Evolutionary conservation across 1,139 yeast species (phyloP).

Genomic region (Saccharomyces hybrid): DNA sequence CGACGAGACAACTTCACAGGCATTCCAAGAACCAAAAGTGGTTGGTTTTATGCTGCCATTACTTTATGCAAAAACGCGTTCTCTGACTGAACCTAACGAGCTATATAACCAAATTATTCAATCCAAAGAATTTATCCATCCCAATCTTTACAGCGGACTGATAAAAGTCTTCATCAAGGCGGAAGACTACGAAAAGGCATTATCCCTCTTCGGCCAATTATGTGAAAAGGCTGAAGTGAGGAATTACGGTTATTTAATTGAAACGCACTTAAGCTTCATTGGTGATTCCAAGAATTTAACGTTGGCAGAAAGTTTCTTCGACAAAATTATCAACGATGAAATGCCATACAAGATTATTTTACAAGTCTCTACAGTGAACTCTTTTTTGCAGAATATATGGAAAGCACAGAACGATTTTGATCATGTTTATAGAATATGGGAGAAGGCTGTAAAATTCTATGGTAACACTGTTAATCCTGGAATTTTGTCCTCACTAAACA

Average conservation of each 20-base stretch:
- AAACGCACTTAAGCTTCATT: slow-evolving; percentile 69
- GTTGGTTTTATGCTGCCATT: slow-evolving; percentile 66
- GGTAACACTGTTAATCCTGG: slow-evolving; percentile 50
- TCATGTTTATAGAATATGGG: slow-evolving; percentile 32
- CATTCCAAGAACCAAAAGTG: slow-evolving; percentile 43
- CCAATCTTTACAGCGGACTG: slow-evolving; percentile 50
- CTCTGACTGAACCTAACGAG: slow-evolving; percentile 12
- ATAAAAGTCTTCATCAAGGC: slow-evolving; percentile 47
- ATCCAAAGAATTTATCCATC: slow-evolving; percentile 33
- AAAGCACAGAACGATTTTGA: slow-evolving; percentile 48
- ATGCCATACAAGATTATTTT: slow-evolving; percentile 65
- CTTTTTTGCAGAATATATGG: slow-evolving; percentile 57
- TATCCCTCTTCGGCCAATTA: slow-evolving; percentile 40
- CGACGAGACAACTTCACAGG: slow-evolving; percentile 4
- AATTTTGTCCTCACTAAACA: slow-evolving; percentile 57
- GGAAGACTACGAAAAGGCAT: slow-evolving; percentile 42
- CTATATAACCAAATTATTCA: slow-evolving; percentile 29
- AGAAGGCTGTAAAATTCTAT: slow-evolving; percentile 39
- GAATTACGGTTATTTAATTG: slow-evolving; percentile 40
- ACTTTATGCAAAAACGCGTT: slow-evolving; percentile 40
- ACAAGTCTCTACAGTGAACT: slow-evolving; percentile 67
- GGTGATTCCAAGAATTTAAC: slow-evolving; percentile 68
- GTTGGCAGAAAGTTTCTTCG: slow-evolving; percentile 64
- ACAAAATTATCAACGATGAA: slow-evolving; percentile 52
- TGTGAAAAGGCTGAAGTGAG: slow-evolving; percentile 30